phyloP scores from a whole-genome alignment of 2,329 filamentous ascomycete genomes.

The Fusarium illudens region DNA sequence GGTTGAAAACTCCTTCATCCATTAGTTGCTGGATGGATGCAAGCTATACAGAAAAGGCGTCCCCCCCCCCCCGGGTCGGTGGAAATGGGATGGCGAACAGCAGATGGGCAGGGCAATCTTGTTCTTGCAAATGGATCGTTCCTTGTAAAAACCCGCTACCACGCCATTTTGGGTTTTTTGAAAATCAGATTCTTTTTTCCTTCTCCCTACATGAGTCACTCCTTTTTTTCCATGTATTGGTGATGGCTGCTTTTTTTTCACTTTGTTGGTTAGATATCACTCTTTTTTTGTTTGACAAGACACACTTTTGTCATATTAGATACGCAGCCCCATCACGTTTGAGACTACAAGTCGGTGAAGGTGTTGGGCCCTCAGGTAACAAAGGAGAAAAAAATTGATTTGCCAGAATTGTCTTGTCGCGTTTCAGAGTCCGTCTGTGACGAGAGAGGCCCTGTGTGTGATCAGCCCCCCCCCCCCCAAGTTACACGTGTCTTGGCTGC shows the following conservation, averaged over 20 bases:
- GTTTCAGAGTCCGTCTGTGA: conserved; percentile 8
- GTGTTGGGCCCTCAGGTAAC: background rate
- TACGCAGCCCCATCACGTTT: background rate
- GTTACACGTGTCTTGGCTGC: conserved; percentile 19
- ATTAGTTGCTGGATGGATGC: conserved; percentile 1
- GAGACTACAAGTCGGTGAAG: background rate
- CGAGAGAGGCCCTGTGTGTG: background rate
- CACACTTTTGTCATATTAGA: conserved; percentile 16
- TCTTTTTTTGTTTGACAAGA: conserved; percentile 7
- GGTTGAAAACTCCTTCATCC: conserved; percentile 10
- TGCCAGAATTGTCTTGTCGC: background rate
- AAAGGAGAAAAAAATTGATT: conserved; percentile 13
- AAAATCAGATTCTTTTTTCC: background rate
- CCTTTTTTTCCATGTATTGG: background rate
- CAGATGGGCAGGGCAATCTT: background rate
- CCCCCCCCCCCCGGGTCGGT: background rate
- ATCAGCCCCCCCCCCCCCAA: background rate
- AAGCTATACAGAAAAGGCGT: conserved; percentile 2
- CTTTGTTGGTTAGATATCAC: conserved; percentile 26
- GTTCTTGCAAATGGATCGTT: background rate
- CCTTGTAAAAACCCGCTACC: background rate
- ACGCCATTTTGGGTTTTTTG: background rate
- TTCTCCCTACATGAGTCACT: background rate
- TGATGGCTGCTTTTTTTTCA: background rate
- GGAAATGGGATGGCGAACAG: background rate